Evolutionary conservation across 805 yeast species (phyloP), one percentile per base, ranked within the genome.

Genomic region (Henningerozyma blattae): DNA sequence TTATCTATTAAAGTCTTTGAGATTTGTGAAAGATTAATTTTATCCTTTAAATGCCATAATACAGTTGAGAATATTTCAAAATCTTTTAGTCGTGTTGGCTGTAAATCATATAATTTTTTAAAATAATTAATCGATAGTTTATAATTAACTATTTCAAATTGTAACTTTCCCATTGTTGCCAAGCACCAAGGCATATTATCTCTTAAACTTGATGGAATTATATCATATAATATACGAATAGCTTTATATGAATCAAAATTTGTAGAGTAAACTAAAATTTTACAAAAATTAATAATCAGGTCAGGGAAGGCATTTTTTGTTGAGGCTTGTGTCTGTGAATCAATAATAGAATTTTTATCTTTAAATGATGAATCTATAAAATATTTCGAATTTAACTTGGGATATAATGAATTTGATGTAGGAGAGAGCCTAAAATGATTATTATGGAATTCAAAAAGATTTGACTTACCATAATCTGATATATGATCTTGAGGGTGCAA

Each of bases 41-140:
- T 86, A 47, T 77, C 77, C 36, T 81, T 89, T 32, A 86, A 59
- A 61, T 91, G 97, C 98, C 98, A 89, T 38, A 89, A 64, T 19
- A 86, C 62, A 0, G 97, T 89, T 0, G 95, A 85, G 50, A 73
- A 86, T 45, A 77, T 75, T 49, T 91, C 97, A 91, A 89, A 84
- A 51, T 86, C 97, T 40, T 74, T 76, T 13, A 78, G 52, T 36
- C 97, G 66, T 9, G 87, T 81, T 28, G 89, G 71, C 57, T 86
- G 95, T 18, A 77, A 38, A 35, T 61, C 62, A 34, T 94, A 66
- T 35, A 91, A 63, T 43, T 65, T 67, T 14, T 59, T 58, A 49
- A 82, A 89, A 44, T 68, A 75, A 28, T 61, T 54, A 40, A 76
- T 81, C 7, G 93, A 70, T 54, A 79, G 80, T 37, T 75, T 77